A percentile compares a stretch with the other conserved stretches of the same genome.
Evolutionary conservation across 2,329 filamentous ascomycete genomes (phyloP).

Genomic region (Celoporthe dispersa): DNA sequence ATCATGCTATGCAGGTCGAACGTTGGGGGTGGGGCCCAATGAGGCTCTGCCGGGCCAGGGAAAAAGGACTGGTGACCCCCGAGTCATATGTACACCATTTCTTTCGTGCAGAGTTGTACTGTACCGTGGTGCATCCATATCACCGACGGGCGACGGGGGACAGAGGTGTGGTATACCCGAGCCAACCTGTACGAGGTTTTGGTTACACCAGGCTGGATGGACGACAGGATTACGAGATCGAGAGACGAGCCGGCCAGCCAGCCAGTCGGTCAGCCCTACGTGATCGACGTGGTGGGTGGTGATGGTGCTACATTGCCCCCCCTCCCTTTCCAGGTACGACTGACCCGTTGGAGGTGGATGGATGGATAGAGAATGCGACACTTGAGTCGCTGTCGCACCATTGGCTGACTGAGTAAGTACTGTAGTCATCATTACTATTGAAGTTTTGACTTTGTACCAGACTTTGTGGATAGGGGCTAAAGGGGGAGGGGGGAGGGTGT

Average conservation of each 20-base stretch:
- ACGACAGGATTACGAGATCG: not conserved
- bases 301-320: not conserved
- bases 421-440: not conserved
- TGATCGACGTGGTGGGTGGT: not conserved
- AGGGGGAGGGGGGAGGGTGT: not conserved
- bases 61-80: not conserved
- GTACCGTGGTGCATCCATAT: not conserved
- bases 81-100: not conserved
- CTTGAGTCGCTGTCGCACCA: too few species aligned
- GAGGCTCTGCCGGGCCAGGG: slow-evolving; percentile 21
- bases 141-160: too few species aligned
- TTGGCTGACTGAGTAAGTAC: not conserved
- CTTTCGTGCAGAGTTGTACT: not conserved
- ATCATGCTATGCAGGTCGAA: not conserved
- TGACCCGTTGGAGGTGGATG: too few species aligned
- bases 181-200: not conserved
- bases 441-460: not conserved
- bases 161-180: not conserved
- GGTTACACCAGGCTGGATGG: not conserved
- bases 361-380: too few species aligned
- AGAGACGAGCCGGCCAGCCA: not conserved
- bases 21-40: not conserved
- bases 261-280: not conserved
- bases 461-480: not conserved
- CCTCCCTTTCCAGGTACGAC: too few species aligned